These are phyloP conservation scores for Xylariaceae sp. DNA, from an alignment of 2,329 filamentous ascomycete genomes.

Conservation along the genomic window DNA sequence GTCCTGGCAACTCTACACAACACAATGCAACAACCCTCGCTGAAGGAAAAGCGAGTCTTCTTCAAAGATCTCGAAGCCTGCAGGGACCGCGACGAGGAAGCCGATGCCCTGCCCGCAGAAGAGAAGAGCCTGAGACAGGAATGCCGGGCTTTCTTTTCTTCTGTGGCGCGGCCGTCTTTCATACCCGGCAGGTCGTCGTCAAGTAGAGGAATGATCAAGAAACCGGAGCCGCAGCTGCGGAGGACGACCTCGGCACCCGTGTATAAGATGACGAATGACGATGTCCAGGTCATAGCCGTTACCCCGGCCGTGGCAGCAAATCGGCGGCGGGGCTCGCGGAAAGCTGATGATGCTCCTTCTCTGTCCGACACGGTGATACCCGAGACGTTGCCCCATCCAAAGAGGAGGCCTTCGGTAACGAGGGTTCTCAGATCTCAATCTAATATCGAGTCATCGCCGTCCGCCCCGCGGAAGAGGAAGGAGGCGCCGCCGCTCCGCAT, in stretches of 20 bases:
- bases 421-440: conserved; percentile 16
- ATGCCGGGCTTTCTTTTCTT: conserved; percentile 19
- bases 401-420: conserved; percentile 15
- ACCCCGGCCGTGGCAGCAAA: too few species aligned
- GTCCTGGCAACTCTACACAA: background rate
- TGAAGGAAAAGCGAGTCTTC: conserved; percentile 41
- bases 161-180: too few species aligned
- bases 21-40: conserved; percentile 25
- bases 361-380: conserved; percentile 14
- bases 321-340: too few species aligned
- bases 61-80: conserved; percentile 39
- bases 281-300: conserved; percentile 21
- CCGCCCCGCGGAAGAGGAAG: conserved; percentile 42
- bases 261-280: conserved; percentile 6
- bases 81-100: conserved; percentile 25
- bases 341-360: conserved; percentile 1
- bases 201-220: too few species aligned
- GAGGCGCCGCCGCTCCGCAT: conserved; percentile 36
- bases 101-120: conserved; percentile 30
- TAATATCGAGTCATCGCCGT: conserved; percentile 17
- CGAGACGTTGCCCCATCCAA: conserved; percentile 14
- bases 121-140: conserved; percentile 31
- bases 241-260: conserved; percentile 16
- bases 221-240: background rate
- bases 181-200: too few species aligned